These are phyloP conservation scores for Pythium periplocum DNA, from an alignment of 352 stramenopile genomes.

Conservation along the genomic window DNA sequence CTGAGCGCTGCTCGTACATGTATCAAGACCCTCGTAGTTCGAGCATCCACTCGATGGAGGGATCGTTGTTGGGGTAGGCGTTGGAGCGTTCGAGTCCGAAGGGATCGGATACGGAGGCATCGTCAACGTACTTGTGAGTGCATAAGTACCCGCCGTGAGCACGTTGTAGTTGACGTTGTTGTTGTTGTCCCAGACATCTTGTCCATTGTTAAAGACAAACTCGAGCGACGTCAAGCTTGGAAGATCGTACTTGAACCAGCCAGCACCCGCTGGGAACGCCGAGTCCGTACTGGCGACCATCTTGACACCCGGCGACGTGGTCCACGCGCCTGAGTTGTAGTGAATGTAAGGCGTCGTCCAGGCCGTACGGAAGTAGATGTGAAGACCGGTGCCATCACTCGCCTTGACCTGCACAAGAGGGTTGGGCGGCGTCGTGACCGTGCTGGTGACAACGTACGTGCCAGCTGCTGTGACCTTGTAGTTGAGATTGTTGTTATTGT, in stretches of 20 bases:
- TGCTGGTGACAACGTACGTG: slow-evolving; percentile 20
- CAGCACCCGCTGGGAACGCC: slow-evolving; percentile 27
- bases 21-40: neutral
- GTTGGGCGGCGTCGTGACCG: slow-evolving; percentile 6
- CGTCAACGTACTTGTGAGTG: slow-evolving; percentile 5
- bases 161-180: slow-evolving; percentile 36
- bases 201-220: slow-evolving; percentile 39
- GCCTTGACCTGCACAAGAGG: slow-evolving; percentile 12
- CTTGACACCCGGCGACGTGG: slow-evolving; percentile 22
- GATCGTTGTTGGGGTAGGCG: neutral
- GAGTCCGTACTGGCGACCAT: slow-evolving; percentile 26
- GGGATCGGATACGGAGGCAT: slow-evolving; percentile 5
- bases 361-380: slow-evolving; percentile 41
- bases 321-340: slow-evolving; percentile 37
- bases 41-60: neutral
- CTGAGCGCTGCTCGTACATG: neutral
- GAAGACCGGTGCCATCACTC: slow-evolving; percentile 29
- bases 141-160: slow-evolving; percentile 25
- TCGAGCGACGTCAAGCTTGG: slow-evolving; percentile 20
- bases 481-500: slow-evolving; percentile 37
- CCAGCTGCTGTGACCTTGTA: slow-evolving; percentile 27
- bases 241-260: slow-evolving; percentile 38
- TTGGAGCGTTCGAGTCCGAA: neutral
- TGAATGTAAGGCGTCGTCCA: slow-evolving; percentile 45
- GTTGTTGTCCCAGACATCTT: slow-evolving; percentile 42